phyloP scores from a whole-genome alignment of 2,329 filamentous ascomycete genomes.

The Pyrenochaeta sp. region DNA sequence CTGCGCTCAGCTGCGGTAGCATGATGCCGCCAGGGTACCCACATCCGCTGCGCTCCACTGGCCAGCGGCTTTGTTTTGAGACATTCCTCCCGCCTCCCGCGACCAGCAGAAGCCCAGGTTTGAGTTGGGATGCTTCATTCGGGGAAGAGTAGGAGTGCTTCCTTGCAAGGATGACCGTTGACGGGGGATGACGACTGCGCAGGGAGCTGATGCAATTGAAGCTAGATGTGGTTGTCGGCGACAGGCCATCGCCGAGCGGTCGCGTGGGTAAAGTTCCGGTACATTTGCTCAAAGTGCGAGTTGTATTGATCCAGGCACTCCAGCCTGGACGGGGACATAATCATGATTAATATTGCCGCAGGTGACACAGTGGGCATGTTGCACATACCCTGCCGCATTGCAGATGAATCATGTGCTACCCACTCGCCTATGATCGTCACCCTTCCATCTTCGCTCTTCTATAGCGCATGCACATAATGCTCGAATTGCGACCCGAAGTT shows the following conservation, averaged over 20 bases:
- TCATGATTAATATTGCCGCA: conserved; percentile 1
- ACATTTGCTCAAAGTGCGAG: not conserved
- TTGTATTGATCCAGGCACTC: conserved; percentile 1
- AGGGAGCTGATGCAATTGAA: conserved; percentile 9
- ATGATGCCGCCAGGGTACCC: conserved; percentile 1
- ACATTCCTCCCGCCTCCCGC: conserved; percentile 11
- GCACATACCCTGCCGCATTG: conserved; percentile 6
- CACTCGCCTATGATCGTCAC: not conserved
- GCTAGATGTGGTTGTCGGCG: conserved; percentile 3
- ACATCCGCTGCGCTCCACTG: not conserved
- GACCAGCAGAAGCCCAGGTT: conserved; percentile 8
- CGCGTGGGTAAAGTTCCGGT: conserved; percentile 18
- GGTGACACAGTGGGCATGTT: not conserved
- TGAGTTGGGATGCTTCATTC: conserved; percentile 7
- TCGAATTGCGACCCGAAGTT: not conserved
- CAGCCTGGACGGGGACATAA: conserved; percentile 1
- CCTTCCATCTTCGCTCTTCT: not conserved
- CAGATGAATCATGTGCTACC: conserved; percentile 3
- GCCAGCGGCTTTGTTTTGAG: conserved; percentile 5
- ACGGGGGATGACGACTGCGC: conserved; percentile 10
- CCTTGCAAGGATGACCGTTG: conserved; percentile 6
- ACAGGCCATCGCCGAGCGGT: conserved; percentile 8
- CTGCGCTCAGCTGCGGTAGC: not conserved
- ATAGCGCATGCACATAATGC: not conserved
- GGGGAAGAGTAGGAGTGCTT: conserved; percentile 3